A percentile compares a stretch with the other conserved stretches of the same genome.
phyloP scores from a whole-genome alignment of 345 rosid species.

The Noccaea caerulescens region DNA sequence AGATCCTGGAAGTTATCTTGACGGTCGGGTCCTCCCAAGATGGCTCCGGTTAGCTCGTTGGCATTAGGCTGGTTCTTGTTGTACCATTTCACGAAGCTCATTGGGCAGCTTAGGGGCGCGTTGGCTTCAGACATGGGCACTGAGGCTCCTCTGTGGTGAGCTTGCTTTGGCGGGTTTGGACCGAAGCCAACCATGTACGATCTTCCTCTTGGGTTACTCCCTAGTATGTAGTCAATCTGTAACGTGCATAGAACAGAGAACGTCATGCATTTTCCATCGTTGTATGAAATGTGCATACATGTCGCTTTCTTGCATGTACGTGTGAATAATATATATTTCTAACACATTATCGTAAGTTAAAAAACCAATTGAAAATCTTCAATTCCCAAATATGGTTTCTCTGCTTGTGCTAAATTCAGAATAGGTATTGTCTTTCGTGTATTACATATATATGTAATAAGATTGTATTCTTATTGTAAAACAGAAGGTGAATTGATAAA shows the following conservation, averaged over 20 bases:
- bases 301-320: background rate
- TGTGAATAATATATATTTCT: background rate
- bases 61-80: slow-evolving; percentile 59
- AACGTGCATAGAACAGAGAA: slow-evolving; percentile 4
- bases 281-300: background rate
- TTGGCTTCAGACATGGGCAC: slow-evolving; percentile 45
- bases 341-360: background rate
- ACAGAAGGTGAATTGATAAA: background rate
- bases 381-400: background rate
- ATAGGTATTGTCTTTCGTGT: background rate
- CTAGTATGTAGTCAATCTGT: slow-evolving; percentile 86
- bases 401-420: background rate
- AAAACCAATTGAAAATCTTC: background rate
- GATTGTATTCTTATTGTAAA: background rate
- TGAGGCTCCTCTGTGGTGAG: slow-evolving; percentile 91
- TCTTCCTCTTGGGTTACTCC: slow-evolving; percentile 73
- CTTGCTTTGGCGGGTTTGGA: slow-evolving; percentile 69
- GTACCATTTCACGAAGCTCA: slow-evolving; percentile 70
- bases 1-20: slow-evolving; percentile 65
- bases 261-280: background rate
- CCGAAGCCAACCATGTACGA: slow-evolving; percentile 96
- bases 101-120: slow-evolving; percentile 48
- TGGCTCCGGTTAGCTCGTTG: slow-evolving; percentile 83
- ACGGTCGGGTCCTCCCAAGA: slow-evolving; percentile 88
- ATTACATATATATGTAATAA: background rate